Percentiles rank a stretch among this genome's conserved stretches.
Evolutionary conservation across 176 grass and related monocot species (phyloP).

Genomic region (Oryza longistaminata): DNA sequence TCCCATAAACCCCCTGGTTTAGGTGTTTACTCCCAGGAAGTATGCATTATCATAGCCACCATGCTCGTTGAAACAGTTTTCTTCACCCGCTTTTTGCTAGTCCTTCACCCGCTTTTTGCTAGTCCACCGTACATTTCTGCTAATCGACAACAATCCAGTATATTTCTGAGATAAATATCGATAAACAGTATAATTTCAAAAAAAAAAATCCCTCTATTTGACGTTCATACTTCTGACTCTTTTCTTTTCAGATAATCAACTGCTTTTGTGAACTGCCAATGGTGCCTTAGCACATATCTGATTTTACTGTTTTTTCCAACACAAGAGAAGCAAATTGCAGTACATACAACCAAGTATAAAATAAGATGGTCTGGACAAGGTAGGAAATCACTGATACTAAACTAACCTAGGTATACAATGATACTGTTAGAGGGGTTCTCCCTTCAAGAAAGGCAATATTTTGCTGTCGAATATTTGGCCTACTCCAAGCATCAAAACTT

Average conservation of each 20-base stretch:
- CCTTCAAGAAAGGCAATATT: neutral
- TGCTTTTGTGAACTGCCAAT: neutral
- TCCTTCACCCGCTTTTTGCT: no score
- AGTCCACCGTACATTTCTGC: no score
- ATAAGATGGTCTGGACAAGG: neutral
- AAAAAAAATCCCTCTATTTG: no score
- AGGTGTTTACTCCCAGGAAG: no score
- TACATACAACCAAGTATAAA: neutral
- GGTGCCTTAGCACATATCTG: neutral
- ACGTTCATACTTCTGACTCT: no score
- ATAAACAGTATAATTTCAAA: no score
- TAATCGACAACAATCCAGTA: no score
- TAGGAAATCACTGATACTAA: neutral
- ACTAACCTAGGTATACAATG: slow-evolving; percentile 20
- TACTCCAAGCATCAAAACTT: neutral
- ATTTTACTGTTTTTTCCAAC: neutral
- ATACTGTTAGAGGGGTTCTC: neutral
- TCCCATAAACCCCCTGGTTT: no score
- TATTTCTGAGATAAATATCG: no score
- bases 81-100: no score
- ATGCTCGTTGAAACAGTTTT: no score
- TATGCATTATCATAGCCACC: no score
- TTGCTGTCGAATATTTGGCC: neutral
- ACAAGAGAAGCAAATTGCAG: neutral
- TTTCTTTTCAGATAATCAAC: neutral